Percentiles rank a stretch among this genome's conserved stretches.
Conservation (phyloP, 2,329 filamentous ascomycete species). For the Xylariaceae sp. region DNA sequence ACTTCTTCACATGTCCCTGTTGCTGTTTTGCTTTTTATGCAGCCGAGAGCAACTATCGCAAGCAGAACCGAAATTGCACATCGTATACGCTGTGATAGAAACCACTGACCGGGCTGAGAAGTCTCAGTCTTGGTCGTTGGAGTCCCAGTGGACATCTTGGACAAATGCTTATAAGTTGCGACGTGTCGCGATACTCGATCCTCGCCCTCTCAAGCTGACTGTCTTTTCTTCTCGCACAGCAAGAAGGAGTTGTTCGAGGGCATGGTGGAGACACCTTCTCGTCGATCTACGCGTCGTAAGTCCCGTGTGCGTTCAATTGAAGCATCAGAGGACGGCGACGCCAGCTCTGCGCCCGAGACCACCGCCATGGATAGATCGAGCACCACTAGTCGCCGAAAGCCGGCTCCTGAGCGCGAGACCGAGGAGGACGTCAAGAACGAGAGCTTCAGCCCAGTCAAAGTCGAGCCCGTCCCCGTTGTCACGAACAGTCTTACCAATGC, state of each 20-base stretch:
- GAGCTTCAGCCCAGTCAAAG: constrained; percentile 28
- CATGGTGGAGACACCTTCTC: constrained; percentile 54
- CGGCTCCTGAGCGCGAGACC: constrained; percentile 46
- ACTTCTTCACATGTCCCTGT: not conserved
- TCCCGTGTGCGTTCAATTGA: constrained; percentile 40
- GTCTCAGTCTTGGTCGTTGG: not conserved
- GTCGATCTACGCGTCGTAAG: constrained; percentile 46
- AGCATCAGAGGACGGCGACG: constrained; percentile 46
- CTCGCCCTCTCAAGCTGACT: not conserved
- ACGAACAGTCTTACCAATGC: constrained; percentile 15
- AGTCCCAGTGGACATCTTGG: not conserved
- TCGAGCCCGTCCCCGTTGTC: constrained; percentile 23
- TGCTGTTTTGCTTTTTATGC: not conserved
- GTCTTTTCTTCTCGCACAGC: constrained; percentile 31
- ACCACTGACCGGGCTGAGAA: no score
- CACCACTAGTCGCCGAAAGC: constrained; percentile 42
- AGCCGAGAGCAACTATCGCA: not conserved
- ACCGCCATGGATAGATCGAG: constrained; percentile 27
- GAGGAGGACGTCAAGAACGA: constrained; percentile 32
- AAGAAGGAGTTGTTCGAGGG: constrained; percentile 59
- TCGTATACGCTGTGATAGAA: not conserved
- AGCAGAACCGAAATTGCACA: not conserved
- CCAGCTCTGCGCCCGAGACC: constrained; percentile 43
- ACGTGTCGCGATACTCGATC: not conserved
- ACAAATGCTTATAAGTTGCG: not conserved